Percentiles rank a stretch among this genome's conserved stretches.
Evolutionary conservation across 2,329 filamentous ascomycete genomes (phyloP).

Genomic region (Emericellopsis cladophorae): DNA sequence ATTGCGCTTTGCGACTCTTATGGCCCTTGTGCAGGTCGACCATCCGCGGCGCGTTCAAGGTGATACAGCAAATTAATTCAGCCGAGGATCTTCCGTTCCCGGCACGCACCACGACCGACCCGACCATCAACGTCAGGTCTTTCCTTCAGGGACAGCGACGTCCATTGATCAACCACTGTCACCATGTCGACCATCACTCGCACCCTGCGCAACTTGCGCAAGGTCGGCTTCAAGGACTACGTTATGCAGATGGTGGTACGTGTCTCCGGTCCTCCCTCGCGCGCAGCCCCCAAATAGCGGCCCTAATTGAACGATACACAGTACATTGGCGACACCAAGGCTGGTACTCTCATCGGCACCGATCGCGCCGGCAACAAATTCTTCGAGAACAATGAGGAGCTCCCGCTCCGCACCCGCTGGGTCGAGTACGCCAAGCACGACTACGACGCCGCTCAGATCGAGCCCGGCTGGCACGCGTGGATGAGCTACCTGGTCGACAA

Average conservation of each 20-base stretch:
- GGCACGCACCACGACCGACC: background rate
- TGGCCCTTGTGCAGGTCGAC: too few species aligned
- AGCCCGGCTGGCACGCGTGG: constrained; percentile 98
- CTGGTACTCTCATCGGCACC: constrained; percentile 69
- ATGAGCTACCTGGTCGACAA: constrained; percentile 88
- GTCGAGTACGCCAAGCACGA: constrained; percentile 90
- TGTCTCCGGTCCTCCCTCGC: constrained; percentile 8
- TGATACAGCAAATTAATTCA: background rate
- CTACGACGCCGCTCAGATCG: constrained; percentile 71
- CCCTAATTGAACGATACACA: background rate
- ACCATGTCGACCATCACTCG: constrained; percentile 83
- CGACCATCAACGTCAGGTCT: background rate
- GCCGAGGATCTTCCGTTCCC: background rate
- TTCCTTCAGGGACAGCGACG: constrained; percentile 2
- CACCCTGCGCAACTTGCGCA: constrained; percentile 77
- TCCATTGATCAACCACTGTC: constrained; percentile 1
- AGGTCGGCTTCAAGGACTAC: constrained; percentile 85
- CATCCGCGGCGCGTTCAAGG: background rate
- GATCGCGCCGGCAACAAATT: constrained; percentile 96
- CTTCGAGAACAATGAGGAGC: constrained; percentile 90
- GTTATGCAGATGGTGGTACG: constrained; percentile 87
- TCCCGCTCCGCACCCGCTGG: constrained; percentile 93
- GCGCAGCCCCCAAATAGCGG: too few species aligned
- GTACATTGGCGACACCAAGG: constrained; percentile 83
- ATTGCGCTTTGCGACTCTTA: background rate